Conservation (phyloP, 2,329 filamentous ascomycete species). For the Hypoxylon rubiginosum region DNA sequence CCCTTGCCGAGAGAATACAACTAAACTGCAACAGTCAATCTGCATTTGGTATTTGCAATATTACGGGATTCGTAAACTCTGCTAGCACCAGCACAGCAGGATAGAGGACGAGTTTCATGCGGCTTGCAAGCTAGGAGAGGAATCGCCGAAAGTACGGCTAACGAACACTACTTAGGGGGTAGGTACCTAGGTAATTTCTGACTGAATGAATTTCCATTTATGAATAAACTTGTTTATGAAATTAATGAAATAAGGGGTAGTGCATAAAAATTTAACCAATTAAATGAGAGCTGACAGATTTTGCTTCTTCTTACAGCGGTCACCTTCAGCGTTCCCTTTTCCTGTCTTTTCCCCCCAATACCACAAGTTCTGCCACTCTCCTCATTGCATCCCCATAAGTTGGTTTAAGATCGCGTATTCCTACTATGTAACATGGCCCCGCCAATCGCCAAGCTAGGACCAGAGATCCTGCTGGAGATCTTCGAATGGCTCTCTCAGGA, state of each 20-base stretch:
- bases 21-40: neutral
- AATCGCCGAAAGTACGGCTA: no score
- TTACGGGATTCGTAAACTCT: neutral
- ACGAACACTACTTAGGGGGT: no score
- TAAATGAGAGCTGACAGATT: no score
- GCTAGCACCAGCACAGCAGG: neutral
- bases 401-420: neutral
- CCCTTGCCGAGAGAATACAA: neutral
- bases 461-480: slow-evolving; percentile 18
- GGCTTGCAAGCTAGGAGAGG: neutral
- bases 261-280: no score
- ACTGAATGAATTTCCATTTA: no score
- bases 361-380: neutral
- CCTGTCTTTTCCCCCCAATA: slow-evolving; percentile 1
- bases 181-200: neutral
- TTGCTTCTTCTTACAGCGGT: no score
- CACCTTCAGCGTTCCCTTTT: no score
- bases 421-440: slow-evolving; percentile 8
- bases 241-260: no score
- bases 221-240: no score
- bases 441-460: slow-evolving; percentile 19
- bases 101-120: neutral
- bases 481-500: slow-evolving; percentile 22
- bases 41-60: neutral
- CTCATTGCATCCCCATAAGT: neutral